Percentiles rank a stretch among this genome's conserved stretches.
phyloP scores from a whole-genome alignment of 2,329 filamentous ascomycete species.

The Ophiosphaerella herpotricha region DNA sequence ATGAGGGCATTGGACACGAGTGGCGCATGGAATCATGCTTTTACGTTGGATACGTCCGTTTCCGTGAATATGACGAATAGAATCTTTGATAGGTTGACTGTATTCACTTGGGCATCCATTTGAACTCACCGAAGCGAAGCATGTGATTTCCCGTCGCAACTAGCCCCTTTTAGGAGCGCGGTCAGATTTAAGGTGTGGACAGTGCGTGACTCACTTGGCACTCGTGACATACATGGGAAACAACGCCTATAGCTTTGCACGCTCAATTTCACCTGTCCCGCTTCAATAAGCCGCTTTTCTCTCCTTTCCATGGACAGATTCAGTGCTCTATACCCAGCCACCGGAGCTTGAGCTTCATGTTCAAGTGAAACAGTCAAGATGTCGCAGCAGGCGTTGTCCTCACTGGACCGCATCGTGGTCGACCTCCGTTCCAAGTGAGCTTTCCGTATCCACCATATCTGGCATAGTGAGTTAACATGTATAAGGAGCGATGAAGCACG shows the following conservation, averaged over 20 bases:
- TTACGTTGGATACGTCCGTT: too few species aligned
- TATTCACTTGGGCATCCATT: too few species aligned
- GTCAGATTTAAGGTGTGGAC: slow-evolving; percentile 16
- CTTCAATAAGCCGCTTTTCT: slow-evolving; percentile 12
- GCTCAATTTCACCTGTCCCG: slow-evolving; percentile 16
- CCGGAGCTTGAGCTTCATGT: slow-evolving; percentile 31
- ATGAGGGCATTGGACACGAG: too few species aligned
- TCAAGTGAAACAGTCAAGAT: slow-evolving; percentile 45
- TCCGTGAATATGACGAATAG: too few species aligned
- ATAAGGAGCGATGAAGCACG: slow-evolving; percentile 52
- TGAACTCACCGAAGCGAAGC: not conserved
- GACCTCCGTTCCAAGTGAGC: slow-evolving; percentile 62
- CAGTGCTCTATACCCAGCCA: slow-evolving; percentile 23
- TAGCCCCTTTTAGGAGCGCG: not conserved
- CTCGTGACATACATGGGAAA: slow-evolving; percentile 21
- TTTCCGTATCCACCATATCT: not conserved
- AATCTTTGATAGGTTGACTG: too few species aligned
- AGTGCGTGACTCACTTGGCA: slow-evolving; percentile 20
- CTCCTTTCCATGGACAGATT: slow-evolving; percentile 42
- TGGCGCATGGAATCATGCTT: too few species aligned
- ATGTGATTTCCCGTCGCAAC: not conserved
- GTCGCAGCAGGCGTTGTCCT: slow-evolving; percentile 41
- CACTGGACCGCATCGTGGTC: slow-evolving; percentile 59
- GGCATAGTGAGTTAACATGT: slow-evolving; percentile 14
- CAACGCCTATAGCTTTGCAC: slow-evolving; percentile 19